Conservation (phyloP, 2,329 filamentous ascomycete species). For the Colletotrichum falcatum region DNA sequence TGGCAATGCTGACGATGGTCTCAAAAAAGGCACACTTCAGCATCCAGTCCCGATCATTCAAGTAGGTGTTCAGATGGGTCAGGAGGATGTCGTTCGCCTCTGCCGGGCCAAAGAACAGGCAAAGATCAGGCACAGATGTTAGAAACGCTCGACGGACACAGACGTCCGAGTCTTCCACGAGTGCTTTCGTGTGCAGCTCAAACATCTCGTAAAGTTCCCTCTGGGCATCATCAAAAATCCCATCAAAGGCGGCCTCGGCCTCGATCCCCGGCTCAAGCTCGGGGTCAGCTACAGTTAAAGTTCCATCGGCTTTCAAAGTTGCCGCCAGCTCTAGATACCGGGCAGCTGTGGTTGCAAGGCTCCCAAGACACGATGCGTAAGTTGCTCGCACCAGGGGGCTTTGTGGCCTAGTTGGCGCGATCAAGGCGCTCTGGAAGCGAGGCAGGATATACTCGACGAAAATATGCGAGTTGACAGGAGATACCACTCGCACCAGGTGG, state of each 20-base stretch:
- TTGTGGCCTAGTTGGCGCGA: slow-evolving; percentile 62
- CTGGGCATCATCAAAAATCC: slow-evolving; percentile 88
- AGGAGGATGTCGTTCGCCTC: slow-evolving; percentile 96
- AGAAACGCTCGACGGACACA: slow-evolving; percentile 92
- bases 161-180: slow-evolving; percentile 88
- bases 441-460: slow-evolving; percentile 77
- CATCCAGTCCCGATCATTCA: slow-evolving; percentile 97
- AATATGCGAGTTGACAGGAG: slow-evolving; percentile 78
- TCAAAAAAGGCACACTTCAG: slow-evolving; percentile 97
- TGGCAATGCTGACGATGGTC: slow-evolving; percentile 90
- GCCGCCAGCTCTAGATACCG: slow-evolving; percentile 92
- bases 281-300: slow-evolving; percentile 80
- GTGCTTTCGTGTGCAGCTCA: slow-evolving; percentile 87
- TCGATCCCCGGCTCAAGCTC: slow-evolving; percentile 80
- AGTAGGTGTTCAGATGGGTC: slow-evolving; percentile 94
- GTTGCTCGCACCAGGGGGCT: slow-evolving; percentile 84
- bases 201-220: slow-evolving; percentile 85
- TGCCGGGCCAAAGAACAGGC: slow-evolving; percentile 93
- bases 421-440: slow-evolving; percentile 67
- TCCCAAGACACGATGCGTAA: slow-evolving; percentile 92
- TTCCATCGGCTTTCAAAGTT: slow-evolving; percentile 85
- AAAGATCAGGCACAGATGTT: slow-evolving; percentile 89
- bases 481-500: slow-evolving; percentile 88
- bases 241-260: slow-evolving; percentile 79
- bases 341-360: slow-evolving; percentile 85